These are phyloP conservation scores for Leccinellum albellum DNA, from an alignment of 768 basidiomycete genomes.

Conservation along the genomic window DNA sequence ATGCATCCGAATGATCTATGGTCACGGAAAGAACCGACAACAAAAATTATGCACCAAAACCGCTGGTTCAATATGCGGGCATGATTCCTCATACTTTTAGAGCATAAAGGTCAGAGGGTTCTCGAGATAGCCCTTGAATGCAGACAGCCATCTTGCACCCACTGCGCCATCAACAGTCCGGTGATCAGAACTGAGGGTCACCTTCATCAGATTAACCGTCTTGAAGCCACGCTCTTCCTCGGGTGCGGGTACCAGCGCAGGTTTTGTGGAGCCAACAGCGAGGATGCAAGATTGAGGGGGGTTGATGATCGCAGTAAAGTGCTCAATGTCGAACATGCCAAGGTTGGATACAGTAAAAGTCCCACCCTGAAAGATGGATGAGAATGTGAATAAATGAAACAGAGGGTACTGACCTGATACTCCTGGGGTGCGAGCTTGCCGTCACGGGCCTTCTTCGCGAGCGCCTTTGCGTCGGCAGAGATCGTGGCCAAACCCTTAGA, in stretches of 20 bases:
- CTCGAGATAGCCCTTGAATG: conserved; percentile 95
- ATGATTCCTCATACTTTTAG: conserved; percentile 36
- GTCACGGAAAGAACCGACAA: conserved; percentile 13
- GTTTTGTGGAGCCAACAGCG: conserved; percentile 83
- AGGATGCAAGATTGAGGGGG: conserved; percentile 97
- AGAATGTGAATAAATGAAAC: background rate
- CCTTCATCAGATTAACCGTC: conserved; percentile 89
- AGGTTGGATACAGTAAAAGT: conserved; percentile 99
- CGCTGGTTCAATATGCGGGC: background rate
- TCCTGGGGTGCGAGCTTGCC: conserved; percentile 93
- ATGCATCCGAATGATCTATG: conserved; percentile 24
- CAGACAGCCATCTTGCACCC: conserved; percentile 86
- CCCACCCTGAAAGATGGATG: conserved; percentile 60
- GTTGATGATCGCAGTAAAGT: conserved; percentile 99
- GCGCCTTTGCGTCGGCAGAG: conserved; percentile 85
- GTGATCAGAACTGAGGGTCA: conserved; percentile 92
- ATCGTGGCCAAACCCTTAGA: conserved; percentile 90
- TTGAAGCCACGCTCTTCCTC: conserved; percentile 95
- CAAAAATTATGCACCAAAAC: conserved; percentile 4
- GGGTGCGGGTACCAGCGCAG: conserved; percentile 82
- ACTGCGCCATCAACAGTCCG: conserved; percentile 95
- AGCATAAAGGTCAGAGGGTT: conserved; percentile 97
- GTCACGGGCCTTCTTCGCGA: conserved; percentile 95
- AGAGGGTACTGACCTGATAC: conserved; percentile 68
- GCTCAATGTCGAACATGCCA: conserved; percentile 93